These are phyloP conservation scores for Coriolopsis trogii DNA, from an alignment of 1,284 basidiomycete species.

Conservation along the genomic window DNA sequence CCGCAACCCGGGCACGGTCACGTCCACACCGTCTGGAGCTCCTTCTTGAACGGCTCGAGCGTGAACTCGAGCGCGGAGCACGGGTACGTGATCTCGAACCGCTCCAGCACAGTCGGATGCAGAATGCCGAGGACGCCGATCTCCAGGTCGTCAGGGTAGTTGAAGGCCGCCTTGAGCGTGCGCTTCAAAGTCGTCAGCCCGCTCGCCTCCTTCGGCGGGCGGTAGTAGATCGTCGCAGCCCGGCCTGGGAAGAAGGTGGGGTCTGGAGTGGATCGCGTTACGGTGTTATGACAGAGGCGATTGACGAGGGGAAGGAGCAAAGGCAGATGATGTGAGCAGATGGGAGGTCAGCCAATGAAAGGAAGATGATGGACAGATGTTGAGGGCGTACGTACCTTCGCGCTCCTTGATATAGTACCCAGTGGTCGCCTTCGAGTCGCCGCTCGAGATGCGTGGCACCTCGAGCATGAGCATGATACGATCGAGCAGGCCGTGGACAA, in stretches of 20 bases:
- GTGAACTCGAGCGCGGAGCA: conserved; percentile 95
- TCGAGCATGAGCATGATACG: conserved; percentile 94
- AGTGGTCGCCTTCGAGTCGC: conserved; percentile 55
- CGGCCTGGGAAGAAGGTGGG: conserved; percentile 94
- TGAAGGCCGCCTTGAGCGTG: conserved; percentile 38
- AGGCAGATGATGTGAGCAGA: neutral
- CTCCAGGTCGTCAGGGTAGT: conserved; percentile 53
- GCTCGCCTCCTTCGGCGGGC: conserved; percentile 50
- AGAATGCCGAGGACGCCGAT: conserved; percentile 89
- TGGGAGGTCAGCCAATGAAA: neutral
- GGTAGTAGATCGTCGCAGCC: conserved; percentile 89
- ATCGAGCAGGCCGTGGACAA: conserved; percentile 94
- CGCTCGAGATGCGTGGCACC: conserved; percentile 74
- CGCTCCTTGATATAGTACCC: conserved; percentile 95
- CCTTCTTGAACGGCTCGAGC: conserved; percentile 90
- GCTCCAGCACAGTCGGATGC: conserved; percentile 88
- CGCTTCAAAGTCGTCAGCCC: conserved; percentile 31
- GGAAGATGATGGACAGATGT: neutral
- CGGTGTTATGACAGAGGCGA: no score
- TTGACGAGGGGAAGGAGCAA: neutral
- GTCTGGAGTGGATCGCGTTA: conserved; percentile 51
- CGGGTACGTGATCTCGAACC: conserved; percentile 94
- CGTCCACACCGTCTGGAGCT: conserved; percentile 32
- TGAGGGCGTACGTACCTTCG: conserved; percentile 58
- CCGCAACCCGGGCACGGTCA: conserved; percentile 1